Conservation (phyloP, 2,329 filamentous ascomycete genomes). For the Aureobasidium sp. region DNA sequence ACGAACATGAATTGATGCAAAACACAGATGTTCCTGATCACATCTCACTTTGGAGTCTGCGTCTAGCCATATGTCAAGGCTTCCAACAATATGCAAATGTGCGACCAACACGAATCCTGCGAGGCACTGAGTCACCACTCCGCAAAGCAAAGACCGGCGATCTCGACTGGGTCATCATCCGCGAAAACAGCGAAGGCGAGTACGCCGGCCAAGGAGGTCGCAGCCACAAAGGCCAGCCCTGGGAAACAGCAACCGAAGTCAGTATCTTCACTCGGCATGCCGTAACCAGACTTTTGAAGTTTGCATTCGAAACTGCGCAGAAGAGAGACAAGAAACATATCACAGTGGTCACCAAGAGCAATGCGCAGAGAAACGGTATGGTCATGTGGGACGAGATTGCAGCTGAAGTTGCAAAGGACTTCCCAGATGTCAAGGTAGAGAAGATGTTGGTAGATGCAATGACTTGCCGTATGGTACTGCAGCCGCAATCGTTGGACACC, state of each 20-base stretch:
- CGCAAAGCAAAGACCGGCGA: constrained; percentile 48
- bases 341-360: constrained; percentile 60
- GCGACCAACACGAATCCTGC: constrained; percentile 53
- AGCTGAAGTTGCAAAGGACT: constrained; percentile 47
- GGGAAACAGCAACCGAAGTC: constrained; percentile 57
- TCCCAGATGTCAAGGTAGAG: constrained; percentile 53
- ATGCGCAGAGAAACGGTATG: constrained; percentile 60
- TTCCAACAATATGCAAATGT: constrained; percentile 53
- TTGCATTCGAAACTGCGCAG: constrained; percentile 55
- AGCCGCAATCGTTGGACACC: constrained; percentile 32
- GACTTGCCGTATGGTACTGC: constrained; percentile 48
- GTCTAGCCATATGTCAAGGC: constrained; percentile 49
- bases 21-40: constrained; percentile 46
- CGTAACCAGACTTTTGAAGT: constrained; percentile 54
- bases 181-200: constrained; percentile 61
- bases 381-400: constrained; percentile 62
- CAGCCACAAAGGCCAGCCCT: constrained; percentile 50
- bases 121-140: constrained; percentile 53
- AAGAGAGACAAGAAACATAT: constrained; percentile 50
- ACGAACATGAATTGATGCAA: background rate
- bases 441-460: constrained; percentile 64
- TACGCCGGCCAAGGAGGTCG: constrained; percentile 59
- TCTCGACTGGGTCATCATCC: constrained; percentile 60
- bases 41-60: constrained; percentile 49
- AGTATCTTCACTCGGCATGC: constrained; percentile 56